These are phyloP conservation scores for Trypanosoma melophagium DNA, from an alignment of 208 protist genomes.

Conservation along the genomic window DNA sequence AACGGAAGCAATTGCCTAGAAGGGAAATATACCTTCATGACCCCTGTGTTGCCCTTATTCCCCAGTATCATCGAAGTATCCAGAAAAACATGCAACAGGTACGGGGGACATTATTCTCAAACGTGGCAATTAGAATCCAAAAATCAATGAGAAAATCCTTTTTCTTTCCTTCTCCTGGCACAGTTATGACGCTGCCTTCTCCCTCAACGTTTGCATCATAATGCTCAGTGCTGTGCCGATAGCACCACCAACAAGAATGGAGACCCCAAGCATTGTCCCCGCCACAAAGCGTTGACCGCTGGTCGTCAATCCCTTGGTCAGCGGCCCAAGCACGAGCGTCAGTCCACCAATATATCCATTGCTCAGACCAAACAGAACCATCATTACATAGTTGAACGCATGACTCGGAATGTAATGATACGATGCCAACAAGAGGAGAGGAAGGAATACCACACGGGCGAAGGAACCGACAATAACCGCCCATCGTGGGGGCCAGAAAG, in stretches of 20 bases:
- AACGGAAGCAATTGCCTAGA: too few species aligned
- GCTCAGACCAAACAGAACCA: slow-evolving; percentile 50
- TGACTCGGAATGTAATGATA: slow-evolving; percentile 58
- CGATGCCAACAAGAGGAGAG: slow-evolving; percentile 53
- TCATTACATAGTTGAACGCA: slow-evolving; percentile 48
- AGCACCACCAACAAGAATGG: slow-evolving; percentile 46
- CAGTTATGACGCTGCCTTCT: slow-evolving; percentile 2
- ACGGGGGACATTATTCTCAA: too few species aligned
- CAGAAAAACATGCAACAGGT: not conserved
- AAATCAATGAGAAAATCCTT: too few species aligned
- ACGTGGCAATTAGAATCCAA: too few species aligned
- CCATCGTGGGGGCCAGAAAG: slow-evolving; percentile 46
- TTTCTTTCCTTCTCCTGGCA: too few species aligned
- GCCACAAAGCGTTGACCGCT: slow-evolving; percentile 57
- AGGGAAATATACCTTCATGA: too few species aligned
- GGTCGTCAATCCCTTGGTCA: slow-evolving; percentile 29
- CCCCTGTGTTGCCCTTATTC: too few species aligned
- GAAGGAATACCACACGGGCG: slow-evolving; percentile 48
- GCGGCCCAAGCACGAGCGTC: slow-evolving; percentile 49
- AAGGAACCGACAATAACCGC: slow-evolving; percentile 41
- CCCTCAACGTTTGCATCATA: slow-evolving; percentile 43
- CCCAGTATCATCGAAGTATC: slow-evolving; percentile 3
- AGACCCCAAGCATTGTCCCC: slow-evolving; percentile 53
- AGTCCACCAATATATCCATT: slow-evolving; percentile 60
- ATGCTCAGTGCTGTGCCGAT: slow-evolving; percentile 41